A percentile compares a stretch with the other conserved stretches of the same genome.
Evolutionary conservation across 768 basidiomycete genomes (phyloP).

Genomic region (Tulasnella sp.): DNA sequence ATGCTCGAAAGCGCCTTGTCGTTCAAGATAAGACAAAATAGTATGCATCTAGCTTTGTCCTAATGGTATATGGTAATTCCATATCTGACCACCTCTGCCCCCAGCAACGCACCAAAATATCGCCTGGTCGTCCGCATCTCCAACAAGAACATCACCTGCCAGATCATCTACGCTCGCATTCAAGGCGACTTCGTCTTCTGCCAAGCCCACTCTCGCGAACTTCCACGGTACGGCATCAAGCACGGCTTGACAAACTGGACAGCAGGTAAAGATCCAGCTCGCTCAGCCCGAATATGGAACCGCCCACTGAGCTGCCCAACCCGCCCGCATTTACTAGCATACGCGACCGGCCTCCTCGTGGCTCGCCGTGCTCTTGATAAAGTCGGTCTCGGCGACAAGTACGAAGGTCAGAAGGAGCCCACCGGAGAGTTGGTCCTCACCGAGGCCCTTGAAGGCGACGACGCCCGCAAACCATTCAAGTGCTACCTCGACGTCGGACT

Average conservation of each 20-base stretch:
- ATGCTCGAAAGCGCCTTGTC: constrained; percentile 94
- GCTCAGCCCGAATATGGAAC: constrained; percentile 8
- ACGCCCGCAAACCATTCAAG: constrained; percentile 98
- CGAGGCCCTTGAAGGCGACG: constrained; percentile 85
- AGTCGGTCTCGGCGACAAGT: constrained; percentile 96
- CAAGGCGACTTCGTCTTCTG: constrained; percentile 94
- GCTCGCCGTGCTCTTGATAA: constrained; percentile 94
- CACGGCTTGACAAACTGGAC: constrained; percentile 99
- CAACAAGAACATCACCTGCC: constrained; percentile 92
- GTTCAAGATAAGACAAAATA: constrained; percentile 99
- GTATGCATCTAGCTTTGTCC: constrained; percentile 43
- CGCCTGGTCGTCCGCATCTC: constrained; percentile 99
- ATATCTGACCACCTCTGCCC: background rate
- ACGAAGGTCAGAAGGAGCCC: constrained; percentile 88
- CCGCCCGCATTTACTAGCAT: constrained; percentile 50
- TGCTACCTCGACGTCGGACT: constrained; percentile 97
- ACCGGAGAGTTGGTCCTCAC: constrained; percentile 80
- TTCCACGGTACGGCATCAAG: constrained; percentile 93
- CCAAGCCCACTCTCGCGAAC: constrained; percentile 84
- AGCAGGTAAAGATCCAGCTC: constrained; percentile 56
- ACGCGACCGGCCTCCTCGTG: constrained; percentile 92
- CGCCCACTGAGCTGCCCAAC: background rate
- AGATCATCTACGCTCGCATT: constrained; percentile 94
- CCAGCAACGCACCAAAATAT: constrained; percentile 92
- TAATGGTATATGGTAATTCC: background rate